phyloP scores from a whole-genome alignment of 768 basidiomycete species.

The Phylloporus arenicola region DNA sequence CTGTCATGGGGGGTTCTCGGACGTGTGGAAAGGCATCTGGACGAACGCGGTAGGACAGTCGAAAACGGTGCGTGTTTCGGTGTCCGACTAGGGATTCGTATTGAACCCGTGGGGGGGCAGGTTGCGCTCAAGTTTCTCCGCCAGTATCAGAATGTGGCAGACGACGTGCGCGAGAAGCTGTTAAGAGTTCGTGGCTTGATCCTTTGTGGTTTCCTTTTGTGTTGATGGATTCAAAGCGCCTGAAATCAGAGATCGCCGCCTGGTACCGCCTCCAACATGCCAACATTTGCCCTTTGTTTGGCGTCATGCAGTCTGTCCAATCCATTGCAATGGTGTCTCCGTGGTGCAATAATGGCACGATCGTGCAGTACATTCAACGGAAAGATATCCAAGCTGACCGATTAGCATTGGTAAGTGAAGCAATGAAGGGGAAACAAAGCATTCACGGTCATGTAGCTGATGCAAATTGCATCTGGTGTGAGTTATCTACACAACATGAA shows the following conservation, averaged over 20 bases:
- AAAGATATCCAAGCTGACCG: constrained; percentile 38
- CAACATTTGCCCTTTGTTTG: constrained; percentile 52
- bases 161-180: constrained; percentile 47
- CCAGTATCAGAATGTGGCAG: constrained; percentile 41
- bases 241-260: constrained; percentile 51
- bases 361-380: constrained; percentile 44
- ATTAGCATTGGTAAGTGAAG: constrained; percentile 40
- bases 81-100: background rate
- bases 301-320: constrained; percentile 45
- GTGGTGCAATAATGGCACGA: constrained; percentile 58
- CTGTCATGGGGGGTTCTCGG: constrained; percentile 52
- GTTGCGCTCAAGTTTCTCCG: constrained; percentile 57
- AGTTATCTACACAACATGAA: constrained; percentile 51
- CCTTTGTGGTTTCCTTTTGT: background rate
- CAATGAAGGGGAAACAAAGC: background rate
- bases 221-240: constrained; percentile 34
- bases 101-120: constrained; percentile 23
- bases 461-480: constrained; percentile 53
- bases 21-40: constrained; percentile 59
- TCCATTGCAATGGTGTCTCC: constrained; percentile 61
- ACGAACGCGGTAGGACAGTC: constrained; percentile 39
- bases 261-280: constrained; percentile 55
- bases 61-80: constrained; percentile 10
- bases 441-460: constrained; percentile 33
- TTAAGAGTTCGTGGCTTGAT: constrained; percentile 34